Evolutionary conservation across 257 asterid species (phyloP).

Genomic region (Datura wrightii): DNA sequence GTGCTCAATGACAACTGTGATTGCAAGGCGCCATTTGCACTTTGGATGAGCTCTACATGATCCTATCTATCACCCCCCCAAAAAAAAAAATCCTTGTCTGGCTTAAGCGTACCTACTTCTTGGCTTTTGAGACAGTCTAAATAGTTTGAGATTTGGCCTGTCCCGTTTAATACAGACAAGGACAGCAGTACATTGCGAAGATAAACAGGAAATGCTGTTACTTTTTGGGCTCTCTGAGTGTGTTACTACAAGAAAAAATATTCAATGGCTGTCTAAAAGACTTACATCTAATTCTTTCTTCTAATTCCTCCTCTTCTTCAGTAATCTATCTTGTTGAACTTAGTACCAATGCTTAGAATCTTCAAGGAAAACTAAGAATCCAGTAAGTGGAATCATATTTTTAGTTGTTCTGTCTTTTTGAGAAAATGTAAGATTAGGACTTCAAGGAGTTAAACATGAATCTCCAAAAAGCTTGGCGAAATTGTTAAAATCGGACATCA

Average conservation of each 20-base stretch:
- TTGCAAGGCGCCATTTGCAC: background rate
- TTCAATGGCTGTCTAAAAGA: background rate
- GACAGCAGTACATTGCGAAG: background rate
- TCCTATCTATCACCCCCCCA: background rate
- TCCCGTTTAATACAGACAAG: background rate
- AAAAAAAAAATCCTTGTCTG: background rate
- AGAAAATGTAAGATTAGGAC: background rate
- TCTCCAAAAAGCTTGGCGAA: background rate
- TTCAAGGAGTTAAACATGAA: background rate
- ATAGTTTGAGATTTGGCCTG: background rate
- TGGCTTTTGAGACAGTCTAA: background rate
- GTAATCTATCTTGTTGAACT: background rate
- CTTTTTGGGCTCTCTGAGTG: background rate
- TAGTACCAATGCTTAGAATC: slow-evolving; percentile 18
- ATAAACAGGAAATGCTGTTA: background rate
- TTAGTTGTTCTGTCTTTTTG: background rate
- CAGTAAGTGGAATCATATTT: background rate
- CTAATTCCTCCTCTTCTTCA: background rate
- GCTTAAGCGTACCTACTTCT: background rate
- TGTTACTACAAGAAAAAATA: background rate
- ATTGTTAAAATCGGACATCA: slow-evolving; percentile 18
- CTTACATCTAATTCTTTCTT: background rate
- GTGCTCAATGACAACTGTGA: background rate
- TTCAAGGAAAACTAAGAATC: background rate
- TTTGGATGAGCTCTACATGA: background rate